A percentile compares a stretch with the other conserved stretches of the same genome.
phyloP scores from a whole-genome alignment of 345 rosid genomes.

The Gossypium raimondii region DNA sequence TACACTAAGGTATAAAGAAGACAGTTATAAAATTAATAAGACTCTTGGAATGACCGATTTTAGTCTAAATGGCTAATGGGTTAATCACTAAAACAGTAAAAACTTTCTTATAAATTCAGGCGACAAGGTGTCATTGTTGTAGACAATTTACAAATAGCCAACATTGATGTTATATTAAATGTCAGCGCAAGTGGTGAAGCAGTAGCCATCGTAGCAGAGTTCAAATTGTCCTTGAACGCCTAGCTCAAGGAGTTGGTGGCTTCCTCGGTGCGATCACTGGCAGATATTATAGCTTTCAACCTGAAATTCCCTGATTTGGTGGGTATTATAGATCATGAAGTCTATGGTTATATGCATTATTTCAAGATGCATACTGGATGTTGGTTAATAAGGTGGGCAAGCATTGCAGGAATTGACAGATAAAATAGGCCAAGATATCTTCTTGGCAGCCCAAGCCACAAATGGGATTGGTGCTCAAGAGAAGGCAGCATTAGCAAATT shows the following conservation, averaged over 20 bases:
- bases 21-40: background rate
- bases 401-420: slow-evolving; percentile 45
- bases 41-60: background rate
- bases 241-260: slow-evolving; percentile 39
- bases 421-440: slow-evolving; percentile 42
- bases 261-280: slow-evolving; percentile 56
- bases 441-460: slow-evolving; percentile 40
- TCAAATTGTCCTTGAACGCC: slow-evolving; percentile 44
- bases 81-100: background rate
- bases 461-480: slow-evolving; percentile 31
- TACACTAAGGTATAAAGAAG: slow-evolving; percentile 38
- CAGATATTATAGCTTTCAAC: slow-evolving; percentile 57
- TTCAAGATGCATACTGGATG: background rate
- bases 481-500: slow-evolving; percentile 26
- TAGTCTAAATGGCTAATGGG: background rate
- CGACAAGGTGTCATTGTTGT: slow-evolving; percentile 46
- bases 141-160: slow-evolving; percentile 39
- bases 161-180: slow-evolving; percentile 25
- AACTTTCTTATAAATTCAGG: slow-evolving; percentile 24
- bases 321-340: slow-evolving; percentile 7
- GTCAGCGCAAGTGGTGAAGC: slow-evolving; percentile 32
- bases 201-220: slow-evolving; percentile 41
- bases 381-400: background rate
- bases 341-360: background rate
- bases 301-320: slow-evolving; percentile 38